phyloP scores from a whole-genome alignment of 1,284 basidiomycete species.

The Rhizoctonia solani region DNA sequence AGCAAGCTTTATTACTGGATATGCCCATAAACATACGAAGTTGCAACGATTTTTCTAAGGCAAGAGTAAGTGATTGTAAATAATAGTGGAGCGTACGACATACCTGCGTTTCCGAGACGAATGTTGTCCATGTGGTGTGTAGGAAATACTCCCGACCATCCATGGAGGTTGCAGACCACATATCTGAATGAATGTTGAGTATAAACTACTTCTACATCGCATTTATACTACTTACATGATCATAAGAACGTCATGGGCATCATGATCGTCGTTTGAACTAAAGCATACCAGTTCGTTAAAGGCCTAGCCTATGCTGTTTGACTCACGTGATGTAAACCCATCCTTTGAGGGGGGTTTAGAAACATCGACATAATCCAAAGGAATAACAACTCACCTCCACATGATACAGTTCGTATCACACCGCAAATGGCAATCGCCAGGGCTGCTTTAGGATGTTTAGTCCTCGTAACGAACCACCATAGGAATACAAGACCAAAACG shows the following conservation, averaged over 20 bases:
- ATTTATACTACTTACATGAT: conserved; percentile 49
- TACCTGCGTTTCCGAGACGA: conserved; percentile 59
- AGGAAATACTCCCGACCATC: conserved; percentile 76
- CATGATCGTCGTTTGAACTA: conserved; percentile 71
- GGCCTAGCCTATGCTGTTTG: not conserved
- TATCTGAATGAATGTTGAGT: conserved; percentile 48
- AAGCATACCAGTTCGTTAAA: not conserved
- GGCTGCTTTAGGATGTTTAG: conserved; percentile 54
- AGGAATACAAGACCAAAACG: conserved; percentile 77
- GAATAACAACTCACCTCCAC: conserved; percentile 56
- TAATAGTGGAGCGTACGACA: conserved; percentile 37
- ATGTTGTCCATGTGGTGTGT: conserved; percentile 53
- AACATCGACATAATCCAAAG: not conserved
- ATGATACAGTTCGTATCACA: conserved; percentile 76
- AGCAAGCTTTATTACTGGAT: not conserved
- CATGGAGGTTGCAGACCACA: conserved; percentile 79
- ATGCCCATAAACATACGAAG: conserved; percentile 50
- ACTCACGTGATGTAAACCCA: conserved; percentile 85
- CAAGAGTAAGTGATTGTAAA: conserved; percentile 29
- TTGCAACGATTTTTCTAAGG: conserved; percentile 56
- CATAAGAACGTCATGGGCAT: conserved; percentile 89
- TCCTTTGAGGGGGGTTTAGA: conserved; percentile 43
- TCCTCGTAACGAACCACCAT: conserved; percentile 67
- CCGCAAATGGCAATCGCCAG: conserved; percentile 66
- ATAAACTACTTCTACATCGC: not conserved